Percentiles rank a stretch among this genome's conserved stretches.
Conservation (phyloP, 345 rosid genomes). For the Corymbia maculata region DNA sequence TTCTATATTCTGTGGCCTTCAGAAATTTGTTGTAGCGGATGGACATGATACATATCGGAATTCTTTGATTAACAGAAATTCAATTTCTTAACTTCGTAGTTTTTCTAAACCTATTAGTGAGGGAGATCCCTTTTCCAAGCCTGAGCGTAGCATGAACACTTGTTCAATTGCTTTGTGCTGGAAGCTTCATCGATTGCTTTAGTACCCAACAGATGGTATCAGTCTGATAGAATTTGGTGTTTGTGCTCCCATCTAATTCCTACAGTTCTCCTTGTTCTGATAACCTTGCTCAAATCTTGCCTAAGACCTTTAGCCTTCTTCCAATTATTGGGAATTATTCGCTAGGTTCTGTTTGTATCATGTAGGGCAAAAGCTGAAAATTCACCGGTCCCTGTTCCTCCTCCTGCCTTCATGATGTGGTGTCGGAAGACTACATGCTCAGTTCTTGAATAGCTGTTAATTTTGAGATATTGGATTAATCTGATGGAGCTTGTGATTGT, state of each 20-base stretch:
- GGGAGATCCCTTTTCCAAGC: background rate
- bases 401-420: background rate
- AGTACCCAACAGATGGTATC: background rate
- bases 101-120: background rate
- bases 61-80: background rate
- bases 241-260: background rate
- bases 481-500: background rate
- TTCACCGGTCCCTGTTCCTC: background rate
- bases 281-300: background rate
- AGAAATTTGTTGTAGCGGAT: background rate
- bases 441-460: background rate
- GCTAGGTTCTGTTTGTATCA: background rate
- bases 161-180: background rate
- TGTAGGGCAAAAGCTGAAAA: background rate
- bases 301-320: background rate
- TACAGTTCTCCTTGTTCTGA: background rate
- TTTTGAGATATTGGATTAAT: background rate
- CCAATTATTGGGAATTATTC: background rate
- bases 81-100: background rate
- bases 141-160: background rate
- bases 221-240: background rate
- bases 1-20: background rate
- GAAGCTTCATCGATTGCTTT: background rate
- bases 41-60: background rate
- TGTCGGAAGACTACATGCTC: background rate